A percentile compares a stretch with the other conserved stretches of the same genome.
Conservation (phyloP, 2,329 filamentous ascomycete genomes). For the Helotiales sp. region DNA sequence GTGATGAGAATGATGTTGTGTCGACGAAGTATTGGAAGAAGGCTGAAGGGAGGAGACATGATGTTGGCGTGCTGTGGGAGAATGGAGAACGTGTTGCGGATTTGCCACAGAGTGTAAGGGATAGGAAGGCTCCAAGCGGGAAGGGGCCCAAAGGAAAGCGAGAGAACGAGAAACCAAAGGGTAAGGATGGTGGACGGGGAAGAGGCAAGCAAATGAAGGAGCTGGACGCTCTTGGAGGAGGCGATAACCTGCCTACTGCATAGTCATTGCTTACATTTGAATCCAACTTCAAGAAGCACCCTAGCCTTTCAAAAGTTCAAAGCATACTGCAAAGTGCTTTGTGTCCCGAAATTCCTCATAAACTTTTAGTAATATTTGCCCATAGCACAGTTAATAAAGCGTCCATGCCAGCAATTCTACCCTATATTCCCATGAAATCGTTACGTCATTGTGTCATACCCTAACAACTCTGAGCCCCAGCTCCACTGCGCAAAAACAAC, state of each 20-base stretch:
- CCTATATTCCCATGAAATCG: too few relatives aligned
- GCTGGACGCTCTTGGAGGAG: neutral
- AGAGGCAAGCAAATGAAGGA: neutral
- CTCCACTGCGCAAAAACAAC: too few relatives aligned
- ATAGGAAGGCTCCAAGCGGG: constrained; percentile 45
- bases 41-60: constrained; percentile 62
- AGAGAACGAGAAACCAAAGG: constrained; percentile 4
- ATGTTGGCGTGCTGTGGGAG: constrained; percentile 67
- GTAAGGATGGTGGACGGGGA: neutral
- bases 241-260: neutral
- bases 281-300: neutral
- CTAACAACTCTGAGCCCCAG: too few relatives aligned
- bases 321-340: too few relatives aligned
- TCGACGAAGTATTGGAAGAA: constrained; percentile 67
- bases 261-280: neutral
- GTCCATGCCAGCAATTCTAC: too few relatives aligned
- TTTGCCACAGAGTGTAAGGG: constrained; percentile 61
- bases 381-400: too few relatives aligned
- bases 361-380: too few relatives aligned
- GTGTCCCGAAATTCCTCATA: too few relatives aligned
- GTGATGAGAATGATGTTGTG: constrained; percentile 60
- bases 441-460: too few relatives aligned
- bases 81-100: constrained; percentile 67
- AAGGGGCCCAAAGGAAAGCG: constrained; percentile 38
- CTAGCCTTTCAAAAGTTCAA: neutral